Conservation (phyloP, 257 asterid species). For the Ophiorrhiza pumila region DNA sequence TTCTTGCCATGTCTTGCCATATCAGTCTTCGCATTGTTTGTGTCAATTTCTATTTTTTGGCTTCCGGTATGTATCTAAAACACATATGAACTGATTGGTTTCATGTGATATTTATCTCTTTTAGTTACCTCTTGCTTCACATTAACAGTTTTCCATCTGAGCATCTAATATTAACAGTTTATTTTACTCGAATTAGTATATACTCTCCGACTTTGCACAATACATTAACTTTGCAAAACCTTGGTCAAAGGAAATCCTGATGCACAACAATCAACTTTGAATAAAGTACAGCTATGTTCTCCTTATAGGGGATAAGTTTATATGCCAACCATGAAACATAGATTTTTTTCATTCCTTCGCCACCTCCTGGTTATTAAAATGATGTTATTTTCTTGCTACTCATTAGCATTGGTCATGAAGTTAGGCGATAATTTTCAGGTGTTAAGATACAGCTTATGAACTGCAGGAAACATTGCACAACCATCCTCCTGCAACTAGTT, state of each 20-base stretch:
- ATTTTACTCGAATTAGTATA: background rate
- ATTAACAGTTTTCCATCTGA: background rate
- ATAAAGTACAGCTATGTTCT: background rate
- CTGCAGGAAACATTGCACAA: constrained; percentile 77
- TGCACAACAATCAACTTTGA: background rate
- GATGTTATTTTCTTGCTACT: background rate
- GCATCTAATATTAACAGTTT: background rate
- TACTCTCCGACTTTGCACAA: background rate
- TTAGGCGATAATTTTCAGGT: background rate
- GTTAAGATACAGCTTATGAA: background rate
- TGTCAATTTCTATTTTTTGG: constrained; percentile 48
- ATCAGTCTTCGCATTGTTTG: constrained; percentile 58
- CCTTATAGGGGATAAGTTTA: background rate
- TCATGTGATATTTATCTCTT: constrained; percentile 5
- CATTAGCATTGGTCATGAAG: background rate
- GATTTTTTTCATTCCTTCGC: background rate
- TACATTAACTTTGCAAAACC: background rate
- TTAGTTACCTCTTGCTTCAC: background rate
- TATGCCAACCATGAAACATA: background rate
- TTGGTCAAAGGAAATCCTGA: background rate
- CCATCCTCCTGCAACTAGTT: constrained; percentile 32
- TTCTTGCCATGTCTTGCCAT: constrained; percentile 77
- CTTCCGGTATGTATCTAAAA: constrained; percentile 60
- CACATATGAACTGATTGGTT: constrained; percentile 1
- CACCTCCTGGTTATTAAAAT: background rate